Evolutionary conservation across 176 grass and related monocot genomes (phyloP).

Genomic region (Rhynchospora breviuscula): DNA sequence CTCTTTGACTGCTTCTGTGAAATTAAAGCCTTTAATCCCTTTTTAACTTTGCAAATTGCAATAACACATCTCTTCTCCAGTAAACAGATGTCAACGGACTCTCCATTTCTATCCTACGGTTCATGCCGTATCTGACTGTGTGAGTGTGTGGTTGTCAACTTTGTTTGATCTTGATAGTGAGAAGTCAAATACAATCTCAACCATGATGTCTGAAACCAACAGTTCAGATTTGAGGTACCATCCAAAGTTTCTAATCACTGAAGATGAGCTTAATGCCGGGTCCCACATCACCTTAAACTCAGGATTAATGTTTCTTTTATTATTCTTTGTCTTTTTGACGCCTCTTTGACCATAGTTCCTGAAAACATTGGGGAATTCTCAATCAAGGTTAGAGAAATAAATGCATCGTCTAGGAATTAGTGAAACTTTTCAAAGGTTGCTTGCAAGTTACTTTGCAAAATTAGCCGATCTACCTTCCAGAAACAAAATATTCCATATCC

Average conservation of each 20-base stretch:
- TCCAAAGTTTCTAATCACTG: neutral
- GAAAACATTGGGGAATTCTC: neutral
- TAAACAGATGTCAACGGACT: neutral
- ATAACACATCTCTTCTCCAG: neutral
- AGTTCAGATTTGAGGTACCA: neutral
- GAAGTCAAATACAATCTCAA: too few relatives aligned
- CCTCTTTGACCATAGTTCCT: neutral
- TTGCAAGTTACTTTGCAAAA: neutral
- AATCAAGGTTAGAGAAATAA: neutral
- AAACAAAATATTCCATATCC: neutral
- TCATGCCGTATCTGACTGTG: neutral
- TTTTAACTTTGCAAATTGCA: constrained; percentile 12
- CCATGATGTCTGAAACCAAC: neutral
- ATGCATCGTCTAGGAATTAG: neutral
- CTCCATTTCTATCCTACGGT: neutral
- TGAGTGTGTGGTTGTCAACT: neutral
- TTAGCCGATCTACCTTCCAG: neutral
- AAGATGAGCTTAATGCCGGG: neutral
- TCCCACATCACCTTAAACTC: neutral
- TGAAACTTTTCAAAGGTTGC: neutral
- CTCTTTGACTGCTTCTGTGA: neutral
- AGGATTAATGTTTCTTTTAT: neutral
- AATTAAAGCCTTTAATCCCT: neutral
- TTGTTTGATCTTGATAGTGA: too few relatives aligned
- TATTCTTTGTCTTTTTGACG: neutral